Base-by-base conservation (phyloP, 1,139 yeast genomes). In the Petasospora fabianii region DNA sequence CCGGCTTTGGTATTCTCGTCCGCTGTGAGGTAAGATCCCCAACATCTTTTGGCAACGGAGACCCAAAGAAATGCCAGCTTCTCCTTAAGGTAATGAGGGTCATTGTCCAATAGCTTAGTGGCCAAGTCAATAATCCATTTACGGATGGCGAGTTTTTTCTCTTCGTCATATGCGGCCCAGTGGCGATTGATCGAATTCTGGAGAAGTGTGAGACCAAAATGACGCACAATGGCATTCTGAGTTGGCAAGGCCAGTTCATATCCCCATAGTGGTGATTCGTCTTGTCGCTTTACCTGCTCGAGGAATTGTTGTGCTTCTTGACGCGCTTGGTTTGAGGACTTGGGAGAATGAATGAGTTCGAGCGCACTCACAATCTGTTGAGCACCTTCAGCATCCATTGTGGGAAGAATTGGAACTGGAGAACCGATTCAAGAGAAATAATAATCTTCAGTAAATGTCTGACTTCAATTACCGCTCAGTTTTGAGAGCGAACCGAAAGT, bases 21-120 rank as follows among this genome's bases (percentile, higher is more conserved):
- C 1, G 42, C 61, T 10, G 41, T 39, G 18, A 66, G 48, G 30
- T 62, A 73, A 35, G 71, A 68, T 9, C 97, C 97, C 98, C 98
- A 94, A 28, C 79, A 73, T 39, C 95, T 72, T 57, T 94, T 92
- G n/a, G 96, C 95, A 11, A 92, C 70, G 30, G 88, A 83, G 0
- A 86, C 96, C 97, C 97, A 90, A 18, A 92, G 64, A 49, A 77
- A 81, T 5, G 97, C 95, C 35, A 90, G 60, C 61, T 94, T 94
- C 56, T 90, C 97, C 55, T 83, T 86, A 41, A 94, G 70, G 52
- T 82, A 94, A 61, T 88, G 92, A 10, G 97, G 96, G 59, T 92
- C 97, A 18, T 65, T 60, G n/a, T 67, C 64, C 14, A 68, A 60
- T 1, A 83, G 73, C 42, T 78, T 73, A 33, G 68, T 68, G 22